Evolutionary conservation across 2,329 filamentous ascomycete species (phyloP).

Genomic region (Beauveria medogensis): DNA sequence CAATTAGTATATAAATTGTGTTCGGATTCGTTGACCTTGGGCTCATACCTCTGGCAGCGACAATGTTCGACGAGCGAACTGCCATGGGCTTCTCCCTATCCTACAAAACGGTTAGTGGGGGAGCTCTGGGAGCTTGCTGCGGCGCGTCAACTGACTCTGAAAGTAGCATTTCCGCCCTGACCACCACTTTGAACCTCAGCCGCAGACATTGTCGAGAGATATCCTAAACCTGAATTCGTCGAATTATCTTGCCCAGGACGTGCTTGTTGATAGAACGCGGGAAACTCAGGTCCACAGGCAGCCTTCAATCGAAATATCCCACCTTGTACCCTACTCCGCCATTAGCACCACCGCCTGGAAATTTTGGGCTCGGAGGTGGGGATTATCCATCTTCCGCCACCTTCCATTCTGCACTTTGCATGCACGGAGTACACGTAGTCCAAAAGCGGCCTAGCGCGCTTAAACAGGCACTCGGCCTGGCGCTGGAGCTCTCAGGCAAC

Average conservation of each 20-base stretch:
- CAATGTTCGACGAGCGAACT: slow-evolving; percentile 92
- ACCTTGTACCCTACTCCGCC: slow-evolving; percentile 33
- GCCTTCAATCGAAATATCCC: slow-evolving; percentile 28
- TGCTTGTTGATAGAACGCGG: slow-evolving; percentile 23
- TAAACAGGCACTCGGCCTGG: slow-evolving; percentile 15
- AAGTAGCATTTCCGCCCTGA: slow-evolving; percentile 43
- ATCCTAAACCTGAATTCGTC: slow-evolving; percentile 15
- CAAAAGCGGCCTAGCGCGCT: slow-evolving; percentile 18
- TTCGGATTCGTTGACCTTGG: background rate
- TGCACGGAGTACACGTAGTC: slow-evolving; percentile 12
- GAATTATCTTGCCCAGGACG: slow-evolving; percentile 3
- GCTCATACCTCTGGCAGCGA: slow-evolving; percentile 80
- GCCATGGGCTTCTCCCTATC: slow-evolving; percentile 98
- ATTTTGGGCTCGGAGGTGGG: slow-evolving; percentile 32
- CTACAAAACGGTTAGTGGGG: slow-evolving; percentile 36
- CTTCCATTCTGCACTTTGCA: slow-evolving; percentile 13
- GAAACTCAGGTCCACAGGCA: slow-evolving; percentile 22
- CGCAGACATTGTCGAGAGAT: slow-evolving; percentile 39
- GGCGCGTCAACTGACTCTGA: slow-evolving; percentile 40
- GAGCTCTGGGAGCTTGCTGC: slow-evolving; percentile 25
- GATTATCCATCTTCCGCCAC: slow-evolving; percentile 32
- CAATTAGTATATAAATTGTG: slow-evolving; percentile 5
- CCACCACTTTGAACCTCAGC: slow-evolving; percentile 22
- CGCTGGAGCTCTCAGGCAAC: slow-evolving; percentile 32
- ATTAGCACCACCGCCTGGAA: slow-evolving; percentile 23